Percentiles rank a stretch among this genome's conserved stretches.
These are phyloP conservation scores for Suillus discolor DNA, from an alignment of 768 basidiomycete species.

Conservation along the genomic window DNA sequence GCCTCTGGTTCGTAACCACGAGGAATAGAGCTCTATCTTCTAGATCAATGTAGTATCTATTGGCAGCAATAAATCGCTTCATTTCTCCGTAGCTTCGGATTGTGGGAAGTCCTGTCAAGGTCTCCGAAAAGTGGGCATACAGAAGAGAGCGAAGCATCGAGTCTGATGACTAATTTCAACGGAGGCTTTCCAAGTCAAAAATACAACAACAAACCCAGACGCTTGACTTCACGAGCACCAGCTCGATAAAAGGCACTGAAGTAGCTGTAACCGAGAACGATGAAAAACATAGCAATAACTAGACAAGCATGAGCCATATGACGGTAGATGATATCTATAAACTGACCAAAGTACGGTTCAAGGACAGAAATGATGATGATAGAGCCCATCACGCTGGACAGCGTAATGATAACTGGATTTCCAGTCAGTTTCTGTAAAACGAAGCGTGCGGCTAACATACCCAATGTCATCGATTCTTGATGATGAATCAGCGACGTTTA, in stretches of 20 bases:
- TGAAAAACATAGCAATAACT: conserved; percentile 57
- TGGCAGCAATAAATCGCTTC: conserved; percentile 61
- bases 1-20: conserved; percentile 69
- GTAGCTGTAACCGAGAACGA: conserved; percentile 64
- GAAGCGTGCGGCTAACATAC: conserved; percentile 29
- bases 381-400: conserved; percentile 53
- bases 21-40: conserved; percentile 73
- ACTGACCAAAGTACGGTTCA: conserved; percentile 63
- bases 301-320: not conserved
- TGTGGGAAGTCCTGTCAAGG: conserved; percentile 68
- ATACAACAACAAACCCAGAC: conserved; percentile 34
- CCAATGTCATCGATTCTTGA: conserved; percentile 56
- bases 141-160: conserved; percentile 72
- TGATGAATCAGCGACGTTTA: not conserved
- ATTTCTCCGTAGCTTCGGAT: conserved; percentile 74
- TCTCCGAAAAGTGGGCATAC: conserved; percentile 80
- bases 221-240: conserved; percentile 74
- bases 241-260: conserved; percentile 70
- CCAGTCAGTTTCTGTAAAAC: not conserved
- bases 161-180: conserved; percentile 39
- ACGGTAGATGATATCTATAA: not conserved
- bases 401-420: conserved; percentile 48
- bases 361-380: conserved; percentile 58
- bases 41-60: conserved; percentile 67
- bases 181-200: not conserved